Conservation (phyloP, 768 basidiomycete genomes). For the Tulasnella sp. region DNA sequence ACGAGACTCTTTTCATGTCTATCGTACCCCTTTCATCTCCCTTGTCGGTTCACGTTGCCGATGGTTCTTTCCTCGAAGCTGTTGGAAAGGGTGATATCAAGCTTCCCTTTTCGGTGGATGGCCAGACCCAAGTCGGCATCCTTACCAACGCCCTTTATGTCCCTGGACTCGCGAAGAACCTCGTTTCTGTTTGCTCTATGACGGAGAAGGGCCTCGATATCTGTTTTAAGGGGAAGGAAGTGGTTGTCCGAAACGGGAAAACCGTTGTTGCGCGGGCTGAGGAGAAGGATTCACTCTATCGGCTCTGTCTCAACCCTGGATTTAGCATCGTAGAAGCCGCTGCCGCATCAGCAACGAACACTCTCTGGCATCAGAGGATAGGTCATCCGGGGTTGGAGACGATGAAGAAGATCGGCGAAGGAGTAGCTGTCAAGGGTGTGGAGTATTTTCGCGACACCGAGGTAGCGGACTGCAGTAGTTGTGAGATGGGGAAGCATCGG, state of each 20-base stretch:
- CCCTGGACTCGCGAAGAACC: slow-evolving; percentile 9
- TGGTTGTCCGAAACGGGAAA: neutral
- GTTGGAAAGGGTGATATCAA: slow-evolving; percentile 12
- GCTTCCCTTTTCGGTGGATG: neutral
- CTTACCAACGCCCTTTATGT: slow-evolving; percentile 15
- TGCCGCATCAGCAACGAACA: slow-evolving; percentile 1
- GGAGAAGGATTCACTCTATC: slow-evolving; percentile 2
- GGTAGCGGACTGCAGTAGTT: neutral
- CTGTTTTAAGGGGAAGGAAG: neutral
- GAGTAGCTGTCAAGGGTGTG: neutral
- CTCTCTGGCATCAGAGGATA: neutral
- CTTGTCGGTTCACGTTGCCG: neutral
- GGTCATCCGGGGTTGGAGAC: neutral
- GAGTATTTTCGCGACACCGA: neutral
- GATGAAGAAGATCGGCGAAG: neutral
- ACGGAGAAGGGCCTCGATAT: neutral
- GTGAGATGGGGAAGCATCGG: neutral
- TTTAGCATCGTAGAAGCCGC: slow-evolving; percentile 2
- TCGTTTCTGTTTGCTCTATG: slow-evolving; percentile 6
- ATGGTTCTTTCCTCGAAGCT: slow-evolving; percentile 1
- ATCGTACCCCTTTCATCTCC: neutral
- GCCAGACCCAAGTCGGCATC: neutral
- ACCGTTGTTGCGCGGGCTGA: neutral
- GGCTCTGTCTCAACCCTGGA: neutral
- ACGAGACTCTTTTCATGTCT: neutral